These are phyloP conservation scores for Chenopodium suecicum DNA, from an alignment of 148 eudicot genomes.

Conservation along the genomic window DNA sequence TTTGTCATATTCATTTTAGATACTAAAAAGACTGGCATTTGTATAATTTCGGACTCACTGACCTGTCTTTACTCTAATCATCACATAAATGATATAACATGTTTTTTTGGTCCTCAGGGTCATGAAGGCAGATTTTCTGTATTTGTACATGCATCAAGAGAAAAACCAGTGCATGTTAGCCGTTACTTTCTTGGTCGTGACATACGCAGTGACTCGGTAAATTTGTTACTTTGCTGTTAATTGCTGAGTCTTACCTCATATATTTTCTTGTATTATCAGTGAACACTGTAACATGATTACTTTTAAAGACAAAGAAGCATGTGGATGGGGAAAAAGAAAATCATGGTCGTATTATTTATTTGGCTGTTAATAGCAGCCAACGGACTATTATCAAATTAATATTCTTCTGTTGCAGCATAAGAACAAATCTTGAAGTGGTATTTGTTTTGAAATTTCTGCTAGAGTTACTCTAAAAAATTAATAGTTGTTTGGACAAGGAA, in stretches of 20 bases:
- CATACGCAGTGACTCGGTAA: constrained; percentile 54
- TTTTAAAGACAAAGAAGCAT: neutral
- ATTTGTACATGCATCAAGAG: constrained; percentile 58
- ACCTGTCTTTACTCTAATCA: neutral
- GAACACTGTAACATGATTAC: neutral
- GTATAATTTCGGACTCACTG: neutral
- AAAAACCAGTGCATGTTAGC: constrained; percentile 44
- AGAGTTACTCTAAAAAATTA: neutral
- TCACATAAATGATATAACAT: neutral
- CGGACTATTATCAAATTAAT: neutral
- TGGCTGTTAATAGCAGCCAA: neutral
- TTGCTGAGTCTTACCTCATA: constrained; percentile 1
- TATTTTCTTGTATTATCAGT: neutral
- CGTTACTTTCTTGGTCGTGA: constrained; percentile 52
- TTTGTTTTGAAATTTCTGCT: neutral
- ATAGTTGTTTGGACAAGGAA: neutral
- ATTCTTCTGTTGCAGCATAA: neutral
- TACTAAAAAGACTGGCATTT: neutral
- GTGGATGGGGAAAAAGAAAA: neutral
- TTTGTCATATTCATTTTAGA: neutral
- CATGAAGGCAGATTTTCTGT: constrained; percentile 62
- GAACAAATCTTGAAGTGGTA: neutral
- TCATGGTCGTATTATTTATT: neutral
- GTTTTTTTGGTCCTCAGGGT: constrained; percentile 36
- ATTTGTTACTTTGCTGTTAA: neutral